phyloP scores from a whole-genome alignment of 148 eudicot species.

The Oxyria digyna region DNA sequence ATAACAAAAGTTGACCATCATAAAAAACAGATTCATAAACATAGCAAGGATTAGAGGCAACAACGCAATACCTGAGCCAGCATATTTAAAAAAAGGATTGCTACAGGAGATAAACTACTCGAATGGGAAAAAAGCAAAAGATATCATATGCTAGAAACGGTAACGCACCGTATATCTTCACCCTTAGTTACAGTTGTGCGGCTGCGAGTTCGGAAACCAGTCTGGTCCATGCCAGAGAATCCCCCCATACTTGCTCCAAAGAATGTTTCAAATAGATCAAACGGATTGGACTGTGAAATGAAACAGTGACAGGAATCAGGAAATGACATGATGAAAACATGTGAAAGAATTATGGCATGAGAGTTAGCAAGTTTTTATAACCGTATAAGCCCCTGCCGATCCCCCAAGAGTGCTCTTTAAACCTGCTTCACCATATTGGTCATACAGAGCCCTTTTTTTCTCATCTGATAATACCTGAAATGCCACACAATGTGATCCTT shows the following conservation, averaged over 20 bases:
- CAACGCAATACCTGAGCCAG: neutral
- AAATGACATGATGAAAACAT: conserved; percentile 1
- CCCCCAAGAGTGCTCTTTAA: conserved; percentile 77
- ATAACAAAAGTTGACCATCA: conserved; percentile 2
- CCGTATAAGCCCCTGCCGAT: conserved; percentile 79
- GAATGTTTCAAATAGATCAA: conserved; percentile 97
- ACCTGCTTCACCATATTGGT: conserved; percentile 97
- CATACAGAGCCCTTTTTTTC: conserved; percentile 89
- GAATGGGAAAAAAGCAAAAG: neutral
- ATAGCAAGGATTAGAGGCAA: neutral
- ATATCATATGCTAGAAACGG: neutral
- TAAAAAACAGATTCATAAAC: neutral
- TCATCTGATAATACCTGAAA: conserved; percentile 99
- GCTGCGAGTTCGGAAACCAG: conserved; percentile 63
- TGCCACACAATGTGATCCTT: conserved; percentile 6
- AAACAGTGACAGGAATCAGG: neutral
- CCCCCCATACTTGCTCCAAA: conserved; percentile 85
- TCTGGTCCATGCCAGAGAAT: conserved; percentile 56
- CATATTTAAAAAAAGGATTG: neutral
- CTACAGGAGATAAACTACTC: neutral
- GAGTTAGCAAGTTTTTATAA: conserved; percentile 21
- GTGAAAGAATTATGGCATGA: neutral
- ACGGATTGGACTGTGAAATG: conserved; percentile 66
- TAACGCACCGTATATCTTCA: conserved; percentile 90
- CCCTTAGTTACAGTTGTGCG: conserved; percentile 78